Base-by-base conservation (phyloP, 495 filamentous ascomycete genomes). In the Aspergillus incahuasiensis region DNA sequence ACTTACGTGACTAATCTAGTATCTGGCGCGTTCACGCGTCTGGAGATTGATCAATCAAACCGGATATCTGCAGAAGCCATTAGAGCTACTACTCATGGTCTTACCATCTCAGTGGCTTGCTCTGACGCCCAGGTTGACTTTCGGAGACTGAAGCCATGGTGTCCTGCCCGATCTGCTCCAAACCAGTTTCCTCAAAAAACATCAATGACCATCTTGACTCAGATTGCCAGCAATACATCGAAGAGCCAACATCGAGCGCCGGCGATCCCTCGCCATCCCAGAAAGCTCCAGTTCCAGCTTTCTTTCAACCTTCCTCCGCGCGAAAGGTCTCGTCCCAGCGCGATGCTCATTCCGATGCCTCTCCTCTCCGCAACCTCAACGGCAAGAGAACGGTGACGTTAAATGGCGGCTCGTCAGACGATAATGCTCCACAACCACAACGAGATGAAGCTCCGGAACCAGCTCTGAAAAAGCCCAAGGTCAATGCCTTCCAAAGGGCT, bases 151-250 rank as follows among this genome's bases (percentile, higher is more conserved):
- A 50, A 47, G 66, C 19, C 30, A 90, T 88, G 85, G 91, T 98
- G 30, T 79, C 80, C 53, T 98, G 94, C 65, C 94, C 94, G 6
- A 89, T 92, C 53, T 98, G 94, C 72, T 75, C 80, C 47, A 88
- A 90, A 57, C 74, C 79, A 39, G 92, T 97, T 58, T 81, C 85
- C 48, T 74, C 87, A 50, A 61, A 74, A 51, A 82, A 88, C 55
- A 98, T 98, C 74, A 98, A 98, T 68, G 77, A 80, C 47, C 94
- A 98, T 67, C 84, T 98, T 60, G 94, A 98, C 69, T 91, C 88
- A 15, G 81, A 82, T 61, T 97, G 94, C 71, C 70, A 84, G 61
- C 74, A 68, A 16, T 84, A 83, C 61, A 64, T 88, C 43, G 68
- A 80, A 71, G 59, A 70, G 53, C 62, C 70, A 28, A 61, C 70